Conservation (phyloP, 2,329 filamentous ascomycete species). For the Aspergillus fischeri region DNA sequence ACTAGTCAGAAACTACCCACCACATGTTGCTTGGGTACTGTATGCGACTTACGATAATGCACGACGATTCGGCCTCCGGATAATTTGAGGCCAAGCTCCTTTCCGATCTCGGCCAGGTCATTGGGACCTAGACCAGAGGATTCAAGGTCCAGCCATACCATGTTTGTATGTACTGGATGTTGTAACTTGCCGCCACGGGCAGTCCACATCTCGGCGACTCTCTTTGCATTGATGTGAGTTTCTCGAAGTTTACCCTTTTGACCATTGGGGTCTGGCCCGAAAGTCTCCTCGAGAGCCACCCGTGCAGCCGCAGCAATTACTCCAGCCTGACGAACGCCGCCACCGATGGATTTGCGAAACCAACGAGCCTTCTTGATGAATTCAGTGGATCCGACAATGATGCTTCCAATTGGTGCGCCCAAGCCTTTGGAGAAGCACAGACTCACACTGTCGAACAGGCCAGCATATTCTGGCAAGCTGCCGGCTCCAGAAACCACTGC, state of each 20-base stretch:
- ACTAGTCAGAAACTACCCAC: slow-evolving; percentile 19
- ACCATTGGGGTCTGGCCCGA: slow-evolving; percentile 55
- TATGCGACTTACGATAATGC: slow-evolving; percentile 54
- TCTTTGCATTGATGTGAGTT: slow-evolving; percentile 60
- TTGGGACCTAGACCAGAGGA: slow-evolving; percentile 52
- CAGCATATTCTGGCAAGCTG: slow-evolving; percentile 62
- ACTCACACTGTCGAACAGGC: slow-evolving; percentile 68
- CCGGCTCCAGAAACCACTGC: slow-evolving; percentile 68
- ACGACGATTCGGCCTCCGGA: slow-evolving; percentile 59
- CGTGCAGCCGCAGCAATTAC: slow-evolving; percentile 71
- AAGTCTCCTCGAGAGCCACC: slow-evolving; percentile 75
- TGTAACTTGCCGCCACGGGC: slow-evolving; percentile 63
- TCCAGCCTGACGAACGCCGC: slow-evolving; percentile 71
- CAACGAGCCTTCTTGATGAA: slow-evolving; percentile 67
- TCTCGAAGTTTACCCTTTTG: slow-evolving; percentile 59
- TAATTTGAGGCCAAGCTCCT: slow-evolving; percentile 56
- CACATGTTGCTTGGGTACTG: neutral
- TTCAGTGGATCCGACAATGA: slow-evolving; percentile 58
- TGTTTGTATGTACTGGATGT: slow-evolving; percentile 79
- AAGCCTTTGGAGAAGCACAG: slow-evolving; percentile 81
- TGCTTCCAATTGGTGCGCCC: slow-evolving; percentile 74
- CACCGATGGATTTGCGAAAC: slow-evolving; percentile 76
- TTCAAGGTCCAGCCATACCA: slow-evolving; percentile 78
- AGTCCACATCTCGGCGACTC: slow-evolving; percentile 64
- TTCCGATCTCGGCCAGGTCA: slow-evolving; percentile 52